A percentile compares a stretch with the other conserved stretches of the same genome.
phyloP scores from a whole-genome alignment of 352 stramenopile genomes.

The Phytophthora hibernalis region DNA sequence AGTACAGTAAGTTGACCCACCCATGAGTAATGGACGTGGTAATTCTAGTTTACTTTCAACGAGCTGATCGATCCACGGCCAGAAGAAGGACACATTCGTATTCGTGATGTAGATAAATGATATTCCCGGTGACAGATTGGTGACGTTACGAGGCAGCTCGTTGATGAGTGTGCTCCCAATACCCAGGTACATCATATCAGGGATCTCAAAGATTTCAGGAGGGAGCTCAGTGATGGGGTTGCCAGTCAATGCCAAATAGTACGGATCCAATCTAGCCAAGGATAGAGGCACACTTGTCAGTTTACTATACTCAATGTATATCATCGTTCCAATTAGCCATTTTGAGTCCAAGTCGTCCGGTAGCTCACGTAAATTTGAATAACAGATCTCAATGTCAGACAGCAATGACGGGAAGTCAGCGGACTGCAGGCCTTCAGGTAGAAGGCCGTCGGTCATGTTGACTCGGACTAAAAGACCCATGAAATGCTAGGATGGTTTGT shows the following conservation, averaged over 20 bases:
- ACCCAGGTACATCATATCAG: slow-evolving; percentile 7
- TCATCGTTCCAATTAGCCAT: slow-evolving; percentile 35
- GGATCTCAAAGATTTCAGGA: slow-evolving; percentile 3
- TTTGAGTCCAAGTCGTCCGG: slow-evolving; percentile 39
- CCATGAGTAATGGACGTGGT: slow-evolving; percentile 4
- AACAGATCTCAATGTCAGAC: slow-evolving; percentile 41
- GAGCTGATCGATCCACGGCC: slow-evolving; percentile 14
- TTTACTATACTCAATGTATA: slow-evolving; percentile 36
- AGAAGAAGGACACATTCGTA: slow-evolving; percentile 4
- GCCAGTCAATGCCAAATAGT: slow-evolving; percentile 32
- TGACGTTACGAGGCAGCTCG: slow-evolving; percentile 16
- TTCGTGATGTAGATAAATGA: not conserved
- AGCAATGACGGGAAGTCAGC: slow-evolving; percentile 33
- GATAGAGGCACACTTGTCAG: slow-evolving; percentile 15
- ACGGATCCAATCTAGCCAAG: slow-evolving; percentile 15
- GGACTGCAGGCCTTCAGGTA: slow-evolving; percentile 39
- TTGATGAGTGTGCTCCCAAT: slow-evolving; percentile 4
- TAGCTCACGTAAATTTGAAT: slow-evolving; percentile 37
- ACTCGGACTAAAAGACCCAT: slow-evolving; percentile 39
- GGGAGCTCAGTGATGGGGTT: slow-evolving; percentile 32
- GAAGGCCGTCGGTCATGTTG: slow-evolving; percentile 32
- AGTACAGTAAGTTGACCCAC: slow-evolving; percentile 18
- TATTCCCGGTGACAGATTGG: not conserved
- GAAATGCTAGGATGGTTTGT: slow-evolving; percentile 24
- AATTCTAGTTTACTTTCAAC: slow-evolving; percentile 13